Base-by-base conservation (phyloP, 148 eudicot genomes). In the Hydrangea macrophylla region DNA sequence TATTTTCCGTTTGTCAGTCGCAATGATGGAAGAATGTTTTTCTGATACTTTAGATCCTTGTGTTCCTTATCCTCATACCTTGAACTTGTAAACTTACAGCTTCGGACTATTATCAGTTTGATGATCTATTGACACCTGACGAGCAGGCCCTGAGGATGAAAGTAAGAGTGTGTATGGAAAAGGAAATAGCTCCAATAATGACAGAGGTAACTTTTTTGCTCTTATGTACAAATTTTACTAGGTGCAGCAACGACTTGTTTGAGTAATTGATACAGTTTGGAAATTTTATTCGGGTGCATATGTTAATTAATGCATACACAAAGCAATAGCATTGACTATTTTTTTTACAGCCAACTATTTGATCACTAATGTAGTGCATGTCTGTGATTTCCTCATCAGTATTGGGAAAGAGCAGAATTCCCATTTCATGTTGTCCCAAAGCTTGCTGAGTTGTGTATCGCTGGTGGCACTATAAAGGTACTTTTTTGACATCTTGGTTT, bases 341-440 rank as follows among this genome's bases (percentile, higher is more conserved):
- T 17, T 53, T 6, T 22, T 31, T 23, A 12, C 32, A n/a, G 69
- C 13, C 44, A 31, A 26, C 33, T 32, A 30, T 24, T 20, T 33
- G 58, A 53, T 65, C 13, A n/a, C 26, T 53, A 22, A 22, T 31
- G 58, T 58, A 35, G 20, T 40, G 7, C 10, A 9, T 12, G 17
- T 58, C 2, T 31, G 11, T 36, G 36, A 50, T 58, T 73, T 55
- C 50, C 68, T 30, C 58, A 61, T 42, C 78, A 92, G 98, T 90
- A 84, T 62, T 92, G 98, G 98, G 98, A 92, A 83, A 92, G 80
- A 59, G 98, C 98, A 23, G 88, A 92, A 83, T 92, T 92, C 80
- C 98, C 98, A 51, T 92, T 92, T 73, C 90, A 92, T 58, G 67
- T 92, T 67, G 74, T 92, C 73, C 96, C 98, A 22, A 90, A 90